Base-by-base conservation (phyloP, 2,329 filamentous ascomycete genomes). In the Grosmannia penicillata region DNA sequence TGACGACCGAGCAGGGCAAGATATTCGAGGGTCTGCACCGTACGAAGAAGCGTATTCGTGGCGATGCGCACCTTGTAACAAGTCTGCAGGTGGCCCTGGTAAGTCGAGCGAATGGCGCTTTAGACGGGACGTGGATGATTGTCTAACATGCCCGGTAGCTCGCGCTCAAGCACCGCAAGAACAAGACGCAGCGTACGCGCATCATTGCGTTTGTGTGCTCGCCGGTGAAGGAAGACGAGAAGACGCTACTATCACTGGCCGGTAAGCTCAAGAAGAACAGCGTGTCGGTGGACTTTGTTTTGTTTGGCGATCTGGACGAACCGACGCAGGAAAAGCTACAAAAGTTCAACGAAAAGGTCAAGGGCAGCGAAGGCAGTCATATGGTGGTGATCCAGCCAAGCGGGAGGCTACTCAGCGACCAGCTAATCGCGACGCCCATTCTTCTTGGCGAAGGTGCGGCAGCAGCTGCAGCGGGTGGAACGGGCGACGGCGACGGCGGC, bases 181-280 rank as follows among this genome's bases (percentile, higher is more conserved):
- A 98, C 66, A 94, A 94, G 62, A 85, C 84, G 35, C 91, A 96
- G 63, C 78, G 85, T 51, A 87, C 94, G 69, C 82, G 91, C 49
- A 93, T 98, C 68, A 82, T 98, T 61, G 86, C 93, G 44, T 95
- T 98, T 60, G 81, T 87, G 46, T 98, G 91, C 71, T 94, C 86
- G 30, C 82, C 87, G 22, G 79, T 96, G 53, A 72, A 78, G 45
- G 91, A 98, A 55, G 80, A 84, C 47, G 82, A 95, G 59, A 91
- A 91, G 64, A 76, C 81, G 38, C 75, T 98, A 36, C 73, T 87
- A 45, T 83, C 84, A 55, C 72, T 98, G 23, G 87, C 91, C 32
- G 93, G 91, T 68, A 93, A 91, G 66, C 93, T 96, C 86, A 96
- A 96, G 76, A 98, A 98, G 72, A 82, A 80, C 60, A 89, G 83